phyloP scores from a whole-genome alignment of 331 rosid genomes.

The Acacia pycnantha region DNA sequence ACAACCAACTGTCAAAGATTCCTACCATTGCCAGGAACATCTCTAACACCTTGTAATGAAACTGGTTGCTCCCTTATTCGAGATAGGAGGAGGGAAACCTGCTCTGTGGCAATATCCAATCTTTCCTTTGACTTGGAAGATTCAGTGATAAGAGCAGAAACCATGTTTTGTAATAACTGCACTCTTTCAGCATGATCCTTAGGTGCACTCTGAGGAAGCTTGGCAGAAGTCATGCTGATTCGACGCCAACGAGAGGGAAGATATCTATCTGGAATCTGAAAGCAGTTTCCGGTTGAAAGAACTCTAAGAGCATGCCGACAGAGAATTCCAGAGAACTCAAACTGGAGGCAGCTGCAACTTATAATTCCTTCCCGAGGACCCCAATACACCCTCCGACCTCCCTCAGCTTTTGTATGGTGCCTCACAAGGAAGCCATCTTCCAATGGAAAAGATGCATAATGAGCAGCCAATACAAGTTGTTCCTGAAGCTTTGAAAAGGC shows the following conservation, averaged over 20 bases:
- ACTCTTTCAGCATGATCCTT: conserved; percentile 71
- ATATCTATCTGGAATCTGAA: conserved; percentile 91
- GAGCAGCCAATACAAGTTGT: conserved; percentile 96
- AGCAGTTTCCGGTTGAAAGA: conserved; percentile 91
- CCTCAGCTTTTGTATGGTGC: conserved; percentile 93
- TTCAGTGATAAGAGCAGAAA: conserved; percentile 75
- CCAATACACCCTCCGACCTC: conserved; percentile 87
- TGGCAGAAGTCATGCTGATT: conserved; percentile 65
- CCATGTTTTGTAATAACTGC: conserved; percentile 72
- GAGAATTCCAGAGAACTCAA: conserved; percentile 93
- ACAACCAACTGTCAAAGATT: conserved; percentile 35
- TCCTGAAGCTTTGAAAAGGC: conserved; percentile 98
- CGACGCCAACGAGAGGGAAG: conserved; percentile 94
- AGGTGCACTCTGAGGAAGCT: conserved; percentile 54
- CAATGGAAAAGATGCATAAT: conserved; percentile 85
- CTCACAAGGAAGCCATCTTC: conserved; percentile 93
- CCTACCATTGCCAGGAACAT: conserved; percentile 52
- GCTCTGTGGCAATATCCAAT: conserved; percentile 79
- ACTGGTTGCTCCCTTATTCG: conserved; percentile 77
- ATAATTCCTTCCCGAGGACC: conserved; percentile 78
- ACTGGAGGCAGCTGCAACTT: conserved; percentile 92
- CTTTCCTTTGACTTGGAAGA: conserved; percentile 89
- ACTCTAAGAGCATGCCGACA: conserved; percentile 93
- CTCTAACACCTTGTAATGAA: conserved; percentile 64
- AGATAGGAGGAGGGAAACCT: conserved; percentile 69